Evolutionary conservation across 1,284 basidiomycete genomes (phyloP).

Genomic region (Papiliotrema nemorosa): DNA sequence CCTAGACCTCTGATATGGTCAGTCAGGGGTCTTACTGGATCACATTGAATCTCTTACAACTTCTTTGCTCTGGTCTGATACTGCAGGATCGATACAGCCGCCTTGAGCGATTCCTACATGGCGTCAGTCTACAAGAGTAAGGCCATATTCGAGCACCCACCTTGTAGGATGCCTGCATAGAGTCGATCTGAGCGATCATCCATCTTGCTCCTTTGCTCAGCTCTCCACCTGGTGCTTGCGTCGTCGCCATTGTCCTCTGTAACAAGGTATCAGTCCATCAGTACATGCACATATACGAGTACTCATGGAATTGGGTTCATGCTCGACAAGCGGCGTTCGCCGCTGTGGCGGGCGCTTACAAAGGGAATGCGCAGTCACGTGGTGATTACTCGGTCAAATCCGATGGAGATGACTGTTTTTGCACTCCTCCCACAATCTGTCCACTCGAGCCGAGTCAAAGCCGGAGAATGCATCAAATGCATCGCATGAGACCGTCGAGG

Average conservation of each 20-base stretch:
- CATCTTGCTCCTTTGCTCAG: slow-evolving; percentile 18
- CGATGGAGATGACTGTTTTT: too few species aligned
- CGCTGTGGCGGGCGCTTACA: too few species aligned
- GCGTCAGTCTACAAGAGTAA: not conserved
- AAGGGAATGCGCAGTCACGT: too few species aligned
- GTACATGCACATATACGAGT: too few species aligned
- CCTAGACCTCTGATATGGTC: not conserved
- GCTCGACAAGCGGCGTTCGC: too few species aligned
- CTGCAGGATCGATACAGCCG: slow-evolving; percentile 28
- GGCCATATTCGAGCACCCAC: slow-evolving; percentile 9
- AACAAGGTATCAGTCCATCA: too few species aligned
- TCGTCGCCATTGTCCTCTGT: slow-evolving; percentile 31
- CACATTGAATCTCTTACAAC: slow-evolving; percentile 13
- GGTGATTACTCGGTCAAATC: too few species aligned
- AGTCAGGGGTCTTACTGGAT: not conserved
- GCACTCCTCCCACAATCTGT: too few species aligned
- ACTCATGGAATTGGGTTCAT: too few species aligned
- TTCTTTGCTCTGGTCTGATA: slow-evolving; percentile 19
- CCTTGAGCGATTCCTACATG: slow-evolving; percentile 23
- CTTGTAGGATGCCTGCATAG: slow-evolving; percentile 26
- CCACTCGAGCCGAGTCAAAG: too few species aligned
- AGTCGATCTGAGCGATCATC: slow-evolving; percentile 22
- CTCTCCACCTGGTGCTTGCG: slow-evolving; percentile 21
- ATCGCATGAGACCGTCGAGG: too few species aligned
- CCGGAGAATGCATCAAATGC: too few species aligned